Evolutionary conservation across 371 early-diverging fungal genomes (phyloP).

Genomic region (Apophysomyces trapeziformis): DNA sequence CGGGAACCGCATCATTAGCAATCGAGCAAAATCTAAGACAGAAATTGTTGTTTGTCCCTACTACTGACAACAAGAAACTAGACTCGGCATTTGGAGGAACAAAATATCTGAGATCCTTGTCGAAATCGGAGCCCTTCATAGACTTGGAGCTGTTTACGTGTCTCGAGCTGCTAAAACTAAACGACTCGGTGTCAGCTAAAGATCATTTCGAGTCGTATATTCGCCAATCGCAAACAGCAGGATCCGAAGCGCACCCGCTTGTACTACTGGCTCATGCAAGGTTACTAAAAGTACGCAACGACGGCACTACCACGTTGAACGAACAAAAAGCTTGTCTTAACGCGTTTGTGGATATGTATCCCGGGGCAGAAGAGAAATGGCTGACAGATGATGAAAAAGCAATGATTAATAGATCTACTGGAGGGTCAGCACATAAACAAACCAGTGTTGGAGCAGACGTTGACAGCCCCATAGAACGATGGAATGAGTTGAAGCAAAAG

Average conservation of each 20-base stretch:
- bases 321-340: neutral
- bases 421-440: neutral
- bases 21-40: slow-evolving; percentile 1
- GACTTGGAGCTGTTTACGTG: neutral
- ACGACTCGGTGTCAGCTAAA: neutral
- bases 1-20: neutral
- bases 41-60: neutral
- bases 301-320: neutral
- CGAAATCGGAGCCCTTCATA: neutral
- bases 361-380: slow-evolving; percentile 2
- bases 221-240: neutral
- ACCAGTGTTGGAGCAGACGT: neutral
- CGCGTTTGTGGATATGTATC: slow-evolving; percentile 5
- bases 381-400: neutral
- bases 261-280: neutral
- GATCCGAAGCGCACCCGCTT: neutral
- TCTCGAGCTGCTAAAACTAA: neutral
- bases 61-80: neutral
- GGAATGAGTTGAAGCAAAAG: neutral
- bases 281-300: neutral
- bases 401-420: neutral
- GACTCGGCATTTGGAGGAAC: slow-evolving; percentile 3
- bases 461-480: neutral
- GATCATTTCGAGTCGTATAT: neutral
- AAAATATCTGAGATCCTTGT: neutral